Percentiles rank a stretch among this genome's conserved stretches.
Evolutionary conservation across 2,329 filamentous ascomycete genomes (phyloP).

Genomic region (Colletotrichum magnum): DNA sequence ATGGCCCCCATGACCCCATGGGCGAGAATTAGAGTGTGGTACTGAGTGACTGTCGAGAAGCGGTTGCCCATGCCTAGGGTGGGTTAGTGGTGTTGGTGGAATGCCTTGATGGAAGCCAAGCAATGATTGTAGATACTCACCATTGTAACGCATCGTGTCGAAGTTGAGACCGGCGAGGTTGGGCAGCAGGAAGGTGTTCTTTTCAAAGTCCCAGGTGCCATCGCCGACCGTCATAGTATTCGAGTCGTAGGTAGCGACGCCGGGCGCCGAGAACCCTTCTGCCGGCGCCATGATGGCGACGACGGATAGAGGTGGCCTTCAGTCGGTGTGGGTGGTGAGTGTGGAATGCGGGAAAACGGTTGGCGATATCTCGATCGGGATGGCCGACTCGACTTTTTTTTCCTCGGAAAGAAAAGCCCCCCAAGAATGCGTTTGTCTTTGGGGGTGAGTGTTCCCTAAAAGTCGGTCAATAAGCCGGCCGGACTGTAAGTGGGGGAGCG

Average conservation of each 20-base stretch:
- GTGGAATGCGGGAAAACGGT: constrained; percentile 24
- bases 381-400: constrained; percentile 19
- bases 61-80: constrained; percentile 83
- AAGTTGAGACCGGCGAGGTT: constrained; percentile 84
- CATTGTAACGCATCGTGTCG: constrained; percentile 88
- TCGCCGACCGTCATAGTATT: constrained; percentile 84
- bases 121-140: constrained; percentile 59
- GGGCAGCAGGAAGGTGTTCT: constrained; percentile 83
- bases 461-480: constrained; percentile 32
- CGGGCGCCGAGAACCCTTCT: constrained; percentile 75
- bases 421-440: constrained; percentile 32
- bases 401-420: constrained; percentile 9
- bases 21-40: constrained; percentile 78
- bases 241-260: constrained; percentile 80
- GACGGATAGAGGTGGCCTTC: constrained; percentile 43
- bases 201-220: constrained; percentile 85
- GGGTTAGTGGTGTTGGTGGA: constrained; percentile 39
- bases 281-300: constrained; percentile 73
- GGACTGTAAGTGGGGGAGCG: constrained; percentile 28
- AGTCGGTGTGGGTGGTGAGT: constrained; percentile 20
- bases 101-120: neutral
- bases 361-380: constrained; percentile 12
- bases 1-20: constrained; percentile 81
- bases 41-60: constrained; percentile 77
- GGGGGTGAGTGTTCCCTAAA: constrained; percentile 12